These are phyloP conservation scores for Podospora comata DNA, from an alignment of 495 filamentous ascomycete species.

Conservation along the genomic window DNA sequence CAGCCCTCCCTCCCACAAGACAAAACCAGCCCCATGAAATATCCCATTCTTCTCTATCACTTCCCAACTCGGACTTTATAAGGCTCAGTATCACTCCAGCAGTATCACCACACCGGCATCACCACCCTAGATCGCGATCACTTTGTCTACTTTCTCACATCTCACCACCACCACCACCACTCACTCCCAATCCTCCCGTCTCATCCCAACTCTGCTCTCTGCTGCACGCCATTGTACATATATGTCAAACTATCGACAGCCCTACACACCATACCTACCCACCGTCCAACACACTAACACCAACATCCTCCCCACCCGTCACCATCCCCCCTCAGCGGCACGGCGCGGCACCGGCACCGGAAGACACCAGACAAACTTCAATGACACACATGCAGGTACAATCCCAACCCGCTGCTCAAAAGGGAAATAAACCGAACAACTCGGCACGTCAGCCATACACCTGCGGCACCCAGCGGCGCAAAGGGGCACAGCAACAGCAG, in stretches of 20 bases:
- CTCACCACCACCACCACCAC: background rate
- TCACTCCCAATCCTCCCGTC: no score
- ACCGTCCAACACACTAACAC: background rate
- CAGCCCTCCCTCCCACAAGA: background rate
- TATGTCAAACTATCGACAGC: background rate
- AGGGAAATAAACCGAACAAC: background rate
- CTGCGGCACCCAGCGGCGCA: background rate
- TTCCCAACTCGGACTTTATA: background rate
- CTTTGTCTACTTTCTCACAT: background rate
- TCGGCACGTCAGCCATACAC: background rate
- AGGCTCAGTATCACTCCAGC: background rate
- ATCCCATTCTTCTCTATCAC: background rate
- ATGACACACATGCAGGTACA: background rate
- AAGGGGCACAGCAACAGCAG: background rate
- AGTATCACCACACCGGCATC: background rate
- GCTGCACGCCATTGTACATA: background rate
- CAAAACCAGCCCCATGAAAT: background rate
- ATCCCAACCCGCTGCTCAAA: background rate
- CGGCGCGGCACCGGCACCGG: background rate
- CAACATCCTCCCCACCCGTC: background rate
- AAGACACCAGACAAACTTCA: background rate
- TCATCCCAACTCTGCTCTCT: background rate
- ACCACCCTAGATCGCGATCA: no score
- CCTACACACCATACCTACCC: background rate
- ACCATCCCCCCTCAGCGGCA: background rate